phyloP scores from a whole-genome alignment of 257 asterid genomes.

The Nicotiana knightiana region DNA sequence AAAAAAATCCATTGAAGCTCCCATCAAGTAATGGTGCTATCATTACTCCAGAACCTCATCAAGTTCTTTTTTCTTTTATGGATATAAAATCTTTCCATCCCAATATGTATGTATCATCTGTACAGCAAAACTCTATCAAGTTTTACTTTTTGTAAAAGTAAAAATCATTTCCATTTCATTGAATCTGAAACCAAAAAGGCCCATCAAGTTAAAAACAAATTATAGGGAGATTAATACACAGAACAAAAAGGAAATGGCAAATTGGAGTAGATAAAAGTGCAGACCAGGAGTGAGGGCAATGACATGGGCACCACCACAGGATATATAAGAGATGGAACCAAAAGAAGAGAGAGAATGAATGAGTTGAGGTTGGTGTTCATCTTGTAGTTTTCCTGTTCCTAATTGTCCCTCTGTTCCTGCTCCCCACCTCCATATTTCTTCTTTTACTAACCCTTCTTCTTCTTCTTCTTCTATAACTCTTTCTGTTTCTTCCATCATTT shows the following conservation, averaged over 20 bases:
- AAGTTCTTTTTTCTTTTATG: not conserved
- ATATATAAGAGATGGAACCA: conserved; percentile 47
- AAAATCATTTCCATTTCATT: not conserved
- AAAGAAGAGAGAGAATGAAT: conserved; percentile 47
- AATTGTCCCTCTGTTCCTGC: conserved; percentile 93
- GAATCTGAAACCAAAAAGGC: not conserved
- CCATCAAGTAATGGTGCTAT: not conserved
- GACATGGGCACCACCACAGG: conserved; percentile 97
- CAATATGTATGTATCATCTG: not conserved
- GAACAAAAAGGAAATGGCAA: not conserved
- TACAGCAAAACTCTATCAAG: not conserved
- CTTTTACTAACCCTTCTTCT: conserved; percentile 3
- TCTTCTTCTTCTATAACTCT: conserved; percentile 8
- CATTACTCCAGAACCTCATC: too few species aligned
- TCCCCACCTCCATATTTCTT: conserved; percentile 90
- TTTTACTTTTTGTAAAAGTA: not conserved
- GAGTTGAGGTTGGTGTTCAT: conserved; percentile 59
- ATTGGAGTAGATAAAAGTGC: not conserved
- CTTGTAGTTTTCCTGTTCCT: conserved; percentile 57
- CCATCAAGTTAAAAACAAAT: not conserved
- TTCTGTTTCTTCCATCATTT: conserved; percentile 21
- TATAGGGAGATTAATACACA: not conserved
- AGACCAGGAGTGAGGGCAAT: conserved; percentile 64
- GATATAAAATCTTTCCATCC: not conserved
- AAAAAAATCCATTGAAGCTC: not conserved